Conservation (phyloP, 306 rosid species). For the Gillenia trifoliata region DNA sequence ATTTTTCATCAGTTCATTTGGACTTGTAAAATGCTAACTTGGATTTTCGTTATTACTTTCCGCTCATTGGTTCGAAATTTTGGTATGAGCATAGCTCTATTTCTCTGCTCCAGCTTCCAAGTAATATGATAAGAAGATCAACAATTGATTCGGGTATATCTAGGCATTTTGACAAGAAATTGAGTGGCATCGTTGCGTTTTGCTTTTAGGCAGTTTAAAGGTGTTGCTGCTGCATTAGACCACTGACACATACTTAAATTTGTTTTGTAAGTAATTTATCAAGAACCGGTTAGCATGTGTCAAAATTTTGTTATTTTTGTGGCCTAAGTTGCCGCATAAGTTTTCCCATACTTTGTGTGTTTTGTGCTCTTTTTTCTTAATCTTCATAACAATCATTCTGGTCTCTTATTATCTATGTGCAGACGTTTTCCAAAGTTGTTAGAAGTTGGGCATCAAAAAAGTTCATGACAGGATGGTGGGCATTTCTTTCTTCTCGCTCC, state of each 20-base stretch:
- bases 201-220: neutral
- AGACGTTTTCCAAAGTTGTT: constrained; percentile 74
- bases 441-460: constrained; percentile 90
- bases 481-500: constrained; percentile 18
- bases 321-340: neutral
- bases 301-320: neutral
- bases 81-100: neutral
- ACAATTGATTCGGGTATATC: neutral
- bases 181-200: neutral
- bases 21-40: neutral
- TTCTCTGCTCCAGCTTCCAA: neutral
- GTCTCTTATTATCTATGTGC: constrained; percentile 28
- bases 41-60: neutral
- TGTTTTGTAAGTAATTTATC: neutral
- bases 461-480: constrained; percentile 90
- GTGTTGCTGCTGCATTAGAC: neutral
- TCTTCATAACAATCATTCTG: constrained; percentile 20
- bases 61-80: no score
- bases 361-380: neutral
- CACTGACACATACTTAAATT: neutral
- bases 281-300: neutral
- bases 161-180: neutral
- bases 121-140: neutral
- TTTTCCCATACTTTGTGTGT: neutral
- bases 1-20: neutral